These are phyloP conservation scores for Scenedesmus sp. DNA, from an alignment of 163 green algal species.

Conservation along the genomic window DNA sequence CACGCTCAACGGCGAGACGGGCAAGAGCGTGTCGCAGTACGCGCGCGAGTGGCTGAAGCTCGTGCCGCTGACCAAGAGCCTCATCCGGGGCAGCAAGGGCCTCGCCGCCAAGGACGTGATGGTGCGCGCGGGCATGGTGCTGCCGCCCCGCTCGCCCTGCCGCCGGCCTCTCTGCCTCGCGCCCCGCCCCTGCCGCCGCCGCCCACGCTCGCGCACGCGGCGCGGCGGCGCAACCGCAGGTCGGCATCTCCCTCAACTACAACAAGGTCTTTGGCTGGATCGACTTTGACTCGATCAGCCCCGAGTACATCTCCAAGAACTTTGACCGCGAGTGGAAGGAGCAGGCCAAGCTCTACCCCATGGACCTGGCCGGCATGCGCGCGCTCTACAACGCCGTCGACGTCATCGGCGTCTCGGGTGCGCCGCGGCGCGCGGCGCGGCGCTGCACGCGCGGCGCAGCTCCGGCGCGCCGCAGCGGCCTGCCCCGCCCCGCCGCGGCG, in stretches of 20 bases:
- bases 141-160: neutral
- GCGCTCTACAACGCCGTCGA: constrained; percentile 44
- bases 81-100: constrained; percentile 3
- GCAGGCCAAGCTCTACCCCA: constrained; percentile 4
- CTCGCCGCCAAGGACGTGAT: constrained; percentile 21
- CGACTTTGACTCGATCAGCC: constrained; percentile 41
- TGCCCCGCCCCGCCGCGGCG: too few species aligned
- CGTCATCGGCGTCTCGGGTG: constrained; percentile 46
- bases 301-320: constrained; percentile 28
- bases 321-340: constrained; percentile 19
- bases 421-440: neutral
- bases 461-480: too few species aligned
- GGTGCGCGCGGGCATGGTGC: constrained; percentile 4
- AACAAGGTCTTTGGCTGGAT: constrained; percentile 49
- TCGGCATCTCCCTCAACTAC: constrained; percentile 46
- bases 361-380: constrained; percentile 41
- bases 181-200: too few species aligned
- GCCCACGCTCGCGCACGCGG: too few species aligned
- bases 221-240: constrained; percentile 2
- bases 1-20: constrained; percentile 40
- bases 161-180: neutral
- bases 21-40: constrained; percentile 42
- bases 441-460: too few species aligned
- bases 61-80: constrained; percentile 14
- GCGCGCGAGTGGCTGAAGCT: constrained; percentile 25